Conservation (phyloP, 371 early-diverging fungal species). For the Actinomortierella wolfii region DNA sequence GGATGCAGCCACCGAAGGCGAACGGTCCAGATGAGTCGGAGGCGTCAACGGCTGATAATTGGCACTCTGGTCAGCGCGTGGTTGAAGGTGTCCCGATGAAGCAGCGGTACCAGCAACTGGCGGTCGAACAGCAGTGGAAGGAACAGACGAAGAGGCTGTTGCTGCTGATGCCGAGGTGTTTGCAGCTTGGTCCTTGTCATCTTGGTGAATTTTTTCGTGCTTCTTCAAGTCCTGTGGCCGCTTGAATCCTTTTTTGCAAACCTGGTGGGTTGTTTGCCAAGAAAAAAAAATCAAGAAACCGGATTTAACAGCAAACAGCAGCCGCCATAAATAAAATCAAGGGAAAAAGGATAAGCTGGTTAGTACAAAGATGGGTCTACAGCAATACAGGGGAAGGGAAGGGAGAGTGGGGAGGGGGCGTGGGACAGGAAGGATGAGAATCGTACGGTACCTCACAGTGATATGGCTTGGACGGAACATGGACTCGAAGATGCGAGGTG, state of each 20-base stretch:
- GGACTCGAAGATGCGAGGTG: conserved; percentile 90
- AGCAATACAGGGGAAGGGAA: neutral
- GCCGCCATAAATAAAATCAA: neutral
- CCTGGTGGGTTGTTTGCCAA: conserved; percentile 45
- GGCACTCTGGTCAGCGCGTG: neutral
- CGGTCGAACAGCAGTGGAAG: conserved; percentile 2
- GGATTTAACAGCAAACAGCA: neutral
- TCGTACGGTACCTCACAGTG: conserved; percentile 62
- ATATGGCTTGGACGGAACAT: conserved; percentile 91
- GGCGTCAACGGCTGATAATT: conserved; percentile 35
- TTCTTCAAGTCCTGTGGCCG: conserved; percentile 94
- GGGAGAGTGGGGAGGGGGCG: neutral
- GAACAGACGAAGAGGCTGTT: neutral
- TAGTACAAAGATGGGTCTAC: neutral
- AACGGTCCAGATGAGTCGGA: conserved; percentile 39
- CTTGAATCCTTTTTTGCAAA: conserved; percentile 88
- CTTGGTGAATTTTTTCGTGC: conserved; percentile 85
- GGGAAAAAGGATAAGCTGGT: neutral
- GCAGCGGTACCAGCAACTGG: conserved; percentile 13
- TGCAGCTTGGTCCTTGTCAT: conserved; percentile 51
- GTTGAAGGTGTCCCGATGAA: conserved; percentile 23
- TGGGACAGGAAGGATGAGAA: neutral
- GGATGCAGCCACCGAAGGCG: conserved; percentile 29
- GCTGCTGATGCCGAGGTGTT: conserved; percentile 21
- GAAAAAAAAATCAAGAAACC: neutral